Percentiles rank a stretch among this genome's conserved stretches.
Conservation (phyloP, 1,139 yeast species). For the Chernovozyma sophiae-reginae region DNA sequence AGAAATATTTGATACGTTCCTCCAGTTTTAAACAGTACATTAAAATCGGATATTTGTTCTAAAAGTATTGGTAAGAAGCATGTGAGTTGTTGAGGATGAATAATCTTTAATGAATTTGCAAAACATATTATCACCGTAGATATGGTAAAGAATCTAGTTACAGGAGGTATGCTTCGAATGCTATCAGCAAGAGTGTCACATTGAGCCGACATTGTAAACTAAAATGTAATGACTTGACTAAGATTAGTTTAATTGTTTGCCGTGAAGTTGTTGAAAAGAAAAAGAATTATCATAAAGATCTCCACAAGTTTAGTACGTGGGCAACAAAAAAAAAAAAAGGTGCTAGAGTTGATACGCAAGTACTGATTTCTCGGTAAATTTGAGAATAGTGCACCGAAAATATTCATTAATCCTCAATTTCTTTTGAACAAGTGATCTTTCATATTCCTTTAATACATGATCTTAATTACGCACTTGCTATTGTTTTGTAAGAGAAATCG, state of each 20-base stretch:
- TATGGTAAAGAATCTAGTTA: conserved; percentile 43
- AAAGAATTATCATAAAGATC: background rate
- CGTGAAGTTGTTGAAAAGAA: too few relatives aligned
- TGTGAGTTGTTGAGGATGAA: conserved; percentile 12
- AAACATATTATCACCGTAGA: conserved; percentile 30
- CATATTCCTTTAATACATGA: conserved; percentile 4
- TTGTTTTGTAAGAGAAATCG: too few relatives aligned
- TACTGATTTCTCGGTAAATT: too few relatives aligned
- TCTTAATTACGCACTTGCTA: background rate
- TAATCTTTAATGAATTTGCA: conserved; percentile 17
- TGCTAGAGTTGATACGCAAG: too few relatives aligned
- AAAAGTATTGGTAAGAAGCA: conserved; percentile 10
- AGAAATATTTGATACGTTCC: background rate
- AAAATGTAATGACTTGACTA: too few relatives aligned
- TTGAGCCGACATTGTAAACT: background rate
- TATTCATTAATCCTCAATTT: too few relatives aligned
- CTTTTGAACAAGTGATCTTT: too few relatives aligned
- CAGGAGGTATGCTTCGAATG: conserved; percentile 40
- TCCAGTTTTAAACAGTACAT: background rate
- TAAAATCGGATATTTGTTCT: conserved; percentile 6
- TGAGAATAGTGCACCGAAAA: too few relatives aligned
- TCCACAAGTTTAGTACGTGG: background rate
- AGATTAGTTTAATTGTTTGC: too few relatives aligned
- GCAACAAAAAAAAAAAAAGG: too few relatives aligned
- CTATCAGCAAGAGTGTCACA: conserved; percentile 21